phyloP scores from a whole-genome alignment of 1,284 basidiomycete species.

The Cronartium quercuum region DNA sequence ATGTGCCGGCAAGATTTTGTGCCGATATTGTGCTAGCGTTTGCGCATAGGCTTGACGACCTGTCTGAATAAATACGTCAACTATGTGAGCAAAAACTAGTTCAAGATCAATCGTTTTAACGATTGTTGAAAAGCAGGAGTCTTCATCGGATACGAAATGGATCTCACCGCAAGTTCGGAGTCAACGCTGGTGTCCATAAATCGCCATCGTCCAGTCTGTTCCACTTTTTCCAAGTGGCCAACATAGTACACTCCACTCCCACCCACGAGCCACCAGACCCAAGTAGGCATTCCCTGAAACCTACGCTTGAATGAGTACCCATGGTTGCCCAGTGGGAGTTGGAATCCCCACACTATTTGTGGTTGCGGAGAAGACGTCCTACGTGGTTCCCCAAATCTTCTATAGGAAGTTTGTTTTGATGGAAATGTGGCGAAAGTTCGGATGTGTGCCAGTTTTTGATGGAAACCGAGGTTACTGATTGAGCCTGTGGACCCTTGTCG shows the following conservation, averaged over 20 bases:
- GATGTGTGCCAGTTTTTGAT: not conserved
- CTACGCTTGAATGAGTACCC: not conserved
- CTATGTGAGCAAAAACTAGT: constrained; percentile 1
- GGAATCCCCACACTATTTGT: not conserved
- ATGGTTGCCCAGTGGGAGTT: not conserved
- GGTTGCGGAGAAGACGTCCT: not conserved
- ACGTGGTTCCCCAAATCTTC: not conserved
- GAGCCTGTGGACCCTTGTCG: too few relatives aligned
- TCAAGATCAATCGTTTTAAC: not conserved
- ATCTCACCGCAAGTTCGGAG: constrained; percentile 42
- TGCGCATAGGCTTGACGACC: constrained; percentile 45
- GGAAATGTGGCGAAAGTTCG: not conserved
- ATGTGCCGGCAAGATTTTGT: constrained; percentile 42
- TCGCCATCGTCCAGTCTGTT: constrained; percentile 46
- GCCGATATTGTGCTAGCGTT: constrained; percentile 43
- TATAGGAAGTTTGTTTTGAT: not conserved
- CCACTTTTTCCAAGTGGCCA: constrained; percentile 46
- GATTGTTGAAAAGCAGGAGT: not conserved
- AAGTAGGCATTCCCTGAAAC: constrained; percentile 4
- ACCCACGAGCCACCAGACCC: constrained; percentile 41
- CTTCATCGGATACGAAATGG: not conserved
- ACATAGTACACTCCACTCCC: constrained; percentile 46
- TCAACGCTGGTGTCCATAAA: constrained; percentile 46
- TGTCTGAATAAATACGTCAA: constrained; percentile 39
- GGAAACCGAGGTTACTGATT: too few relatives aligned